Evolutionary conservation across 2,329 filamentous ascomycete genomes (phyloP).

Genomic region (Coniochaeta ligniaria): DNA sequence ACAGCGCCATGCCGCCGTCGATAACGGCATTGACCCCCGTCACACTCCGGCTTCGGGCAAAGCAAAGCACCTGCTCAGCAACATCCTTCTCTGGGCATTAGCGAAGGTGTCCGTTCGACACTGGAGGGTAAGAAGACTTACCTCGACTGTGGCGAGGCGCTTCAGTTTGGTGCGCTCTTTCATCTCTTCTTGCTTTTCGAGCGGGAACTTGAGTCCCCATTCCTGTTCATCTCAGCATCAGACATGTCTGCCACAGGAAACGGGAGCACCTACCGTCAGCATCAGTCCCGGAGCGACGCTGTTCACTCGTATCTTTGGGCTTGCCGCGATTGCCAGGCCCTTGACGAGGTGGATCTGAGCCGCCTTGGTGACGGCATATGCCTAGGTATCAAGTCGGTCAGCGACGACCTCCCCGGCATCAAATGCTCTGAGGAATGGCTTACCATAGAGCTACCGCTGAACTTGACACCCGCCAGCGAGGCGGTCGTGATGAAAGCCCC

Average conservation of each 20-base stretch:
- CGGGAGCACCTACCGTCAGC: slow-evolving; percentile 29
- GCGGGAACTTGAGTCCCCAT: slow-evolving; percentile 54
- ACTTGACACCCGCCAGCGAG: slow-evolving; percentile 55
- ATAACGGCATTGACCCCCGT: slow-evolving; percentile 46
- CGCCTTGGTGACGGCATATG: slow-evolving; percentile 72
- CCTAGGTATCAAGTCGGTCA: slow-evolving; percentile 26
- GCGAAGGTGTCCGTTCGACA: background rate
- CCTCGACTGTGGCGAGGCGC: slow-evolving; percentile 45
- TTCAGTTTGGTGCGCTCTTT: slow-evolving; percentile 54
- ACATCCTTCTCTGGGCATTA: slow-evolving; percentile 27
- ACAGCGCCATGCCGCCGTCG: slow-evolving; percentile 29
- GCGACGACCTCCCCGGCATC: background rate
- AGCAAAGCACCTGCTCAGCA: slow-evolving; percentile 43
- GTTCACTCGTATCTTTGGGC: slow-evolving; percentile 52
- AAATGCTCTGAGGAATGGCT: slow-evolving; percentile 5
- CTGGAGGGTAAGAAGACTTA: background rate
- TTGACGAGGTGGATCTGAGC: slow-evolving; percentile 57
- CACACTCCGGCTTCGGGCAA: slow-evolving; percentile 38
- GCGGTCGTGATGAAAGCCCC: slow-evolving; percentile 59
- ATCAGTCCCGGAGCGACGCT: slow-evolving; percentile 47
- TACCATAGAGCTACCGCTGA: slow-evolving; percentile 53
- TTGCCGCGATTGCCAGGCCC: slow-evolving; percentile 42
- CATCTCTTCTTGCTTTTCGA: slow-evolving; percentile 46
- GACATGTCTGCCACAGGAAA: background rate
- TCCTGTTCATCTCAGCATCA: slow-evolving; percentile 29